Conservation (phyloP, 2,329 filamentous ascomycete species). For the Simplicillium sp. region DNA sequence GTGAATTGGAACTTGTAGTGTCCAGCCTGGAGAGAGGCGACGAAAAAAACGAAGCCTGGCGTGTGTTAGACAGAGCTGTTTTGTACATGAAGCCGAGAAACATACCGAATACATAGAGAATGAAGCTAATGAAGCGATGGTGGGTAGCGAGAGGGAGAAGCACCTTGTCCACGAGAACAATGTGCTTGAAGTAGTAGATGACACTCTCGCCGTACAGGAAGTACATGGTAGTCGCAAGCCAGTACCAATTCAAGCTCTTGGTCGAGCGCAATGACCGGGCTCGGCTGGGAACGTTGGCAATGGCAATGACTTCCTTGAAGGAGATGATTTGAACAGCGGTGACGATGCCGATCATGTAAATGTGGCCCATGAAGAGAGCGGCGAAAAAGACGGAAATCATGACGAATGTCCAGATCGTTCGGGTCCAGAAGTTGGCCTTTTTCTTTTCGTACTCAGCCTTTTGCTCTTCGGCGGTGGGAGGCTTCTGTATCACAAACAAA, state of each 20-base stretch:
- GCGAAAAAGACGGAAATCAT: conserved; percentile 94
- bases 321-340: conserved; percentile 92
- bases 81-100: conserved; percentile 4
- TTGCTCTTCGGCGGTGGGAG: conserved; percentile 28
- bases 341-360: conserved; percentile 91
- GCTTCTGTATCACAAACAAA: conserved; percentile 24
- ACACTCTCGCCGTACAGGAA: conserved; percentile 98
- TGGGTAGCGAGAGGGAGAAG: conserved; percentile 90
- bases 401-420: conserved; percentile 94
- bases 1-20: conserved; percentile 99
- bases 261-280: conserved; percentile 87
- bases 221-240: conserved; percentile 98
- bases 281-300: conserved; percentile 86
- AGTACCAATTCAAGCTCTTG: conserved; percentile 98
- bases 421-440: conserved; percentile 93
- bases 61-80: conserved; percentile 4
- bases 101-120: conserved; percentile 90
- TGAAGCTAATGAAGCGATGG: conserved; percentile 97
- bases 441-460: conserved; percentile 87
- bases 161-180: conserved; percentile 88
- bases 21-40: conserved; percentile 85
- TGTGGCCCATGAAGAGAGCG: conserved; percentile 89
- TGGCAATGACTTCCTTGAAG: conserved; percentile 98
- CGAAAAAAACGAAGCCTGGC: conserved; percentile 94
- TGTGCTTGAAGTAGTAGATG: conserved; percentile 99